Evolutionary conservation across 1,139 yeast genomes (phyloP), one percentile per base, ranked within the genome.

Genomic region (Zhuliangozyma blackwelliae): DNA sequence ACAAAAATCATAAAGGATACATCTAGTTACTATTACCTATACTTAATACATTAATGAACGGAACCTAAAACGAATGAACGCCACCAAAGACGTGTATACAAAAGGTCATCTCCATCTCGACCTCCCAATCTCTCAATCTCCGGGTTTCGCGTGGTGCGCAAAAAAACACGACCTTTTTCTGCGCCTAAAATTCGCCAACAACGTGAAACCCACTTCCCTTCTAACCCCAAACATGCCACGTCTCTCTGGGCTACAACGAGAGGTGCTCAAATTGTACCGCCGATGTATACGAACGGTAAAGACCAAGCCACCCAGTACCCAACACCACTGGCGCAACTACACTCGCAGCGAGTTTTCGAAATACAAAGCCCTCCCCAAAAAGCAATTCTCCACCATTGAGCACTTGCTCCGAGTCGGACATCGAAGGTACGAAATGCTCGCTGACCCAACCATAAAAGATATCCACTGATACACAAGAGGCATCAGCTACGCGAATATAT

Each of bases 341-440:
- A 55, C 74, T 7, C 69, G 82, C 33, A 55, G 51, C 10, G 95
- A 87, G 54, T 92, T 92, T 55, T 64, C 56, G n/a, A 77, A 78
- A 49, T 69, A 81, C 55, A 63, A 67, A 33, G 50, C 59, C 25
- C 59, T 90, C 11, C 79, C 85, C 26, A 80, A 86, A 54, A 82
- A 87, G 51, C 96, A 87, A 52, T 90, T 90, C 55, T 72, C 82
- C 27, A 86, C 96, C 1, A 79, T 92, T 35, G 98, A 92, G 56
- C 92, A 89, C 61, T 65, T 92, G 33, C 59, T 92, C 28, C 67
- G 98, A 39, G 74, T 75, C 9, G 98, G 97, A 2, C 70, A 75
- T 44, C 76, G 82, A 52, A 71, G 83, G 53, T 68, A 75, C 41
- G 95, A 88, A 45, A 75, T 82, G 78, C 86, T 82, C 50, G 77